Base-by-base conservation (phyloP, 1,284 basidiomycete species). In the Apiotrichum gracile region DNA sequence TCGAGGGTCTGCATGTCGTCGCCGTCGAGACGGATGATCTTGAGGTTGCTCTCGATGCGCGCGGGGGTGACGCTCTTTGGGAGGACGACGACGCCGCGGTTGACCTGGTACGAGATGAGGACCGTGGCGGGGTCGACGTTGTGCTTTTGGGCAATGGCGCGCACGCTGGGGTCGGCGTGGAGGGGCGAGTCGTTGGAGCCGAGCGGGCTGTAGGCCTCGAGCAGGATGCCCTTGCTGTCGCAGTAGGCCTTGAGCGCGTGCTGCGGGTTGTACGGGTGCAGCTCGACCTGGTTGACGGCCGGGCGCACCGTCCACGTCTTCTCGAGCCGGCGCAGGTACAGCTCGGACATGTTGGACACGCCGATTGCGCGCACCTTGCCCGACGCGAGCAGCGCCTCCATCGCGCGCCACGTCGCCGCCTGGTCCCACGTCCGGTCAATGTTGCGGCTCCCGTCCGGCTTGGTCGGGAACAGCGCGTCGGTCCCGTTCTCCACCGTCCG, bases 151-250 rank as follows among this genome's bases (percentile, higher is more conserved):
- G 86, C 87, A 52, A 91, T 80, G 57, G 78, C 77, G n/a, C 76
- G 58, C 16, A 88, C 82, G 17, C 80, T 79, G 48, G 84, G 80
- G 67, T 93, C 88, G 17, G 73, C 72, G 51, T 88, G 74, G n/a
- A 92, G 75, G 2, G 87, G 86, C 4, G 76, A 75, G 62, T 71
- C 68, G 8, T 83, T 82, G 19, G 86, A 88, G 6, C 89, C 89
- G 27, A 91, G 80, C 4, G 91, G 91, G 10, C 86, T 89, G 74
- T 91, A 92, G 0, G 88, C 88, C 70, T 90, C 81, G 1, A 87
- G 77, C 26, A 84, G 74, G 63, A 93, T 91, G 33, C 78, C 79
- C 69, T 88, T 83, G 33, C 78, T 76, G 65, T 81, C 79, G 68
- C 87, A 80, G 75, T 83, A 91, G 17, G 77, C 72, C 52, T 86